Conservation (phyloP, 2,329 filamentous ascomycete genomes). For the Samsoniella hepiali region DNA sequence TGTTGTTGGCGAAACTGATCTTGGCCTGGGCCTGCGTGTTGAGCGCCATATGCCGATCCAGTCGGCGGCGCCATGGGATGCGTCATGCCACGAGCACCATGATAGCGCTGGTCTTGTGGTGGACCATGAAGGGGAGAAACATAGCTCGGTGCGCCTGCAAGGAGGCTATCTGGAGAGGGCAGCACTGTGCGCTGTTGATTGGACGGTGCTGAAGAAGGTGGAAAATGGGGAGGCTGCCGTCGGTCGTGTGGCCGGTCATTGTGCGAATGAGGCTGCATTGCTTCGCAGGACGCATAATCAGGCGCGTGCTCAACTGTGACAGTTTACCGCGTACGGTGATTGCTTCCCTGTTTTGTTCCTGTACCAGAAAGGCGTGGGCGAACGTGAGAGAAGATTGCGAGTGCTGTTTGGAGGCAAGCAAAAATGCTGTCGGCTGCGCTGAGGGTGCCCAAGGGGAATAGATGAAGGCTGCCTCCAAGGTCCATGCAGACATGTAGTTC, state of each 20-base stretch:
- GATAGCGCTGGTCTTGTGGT: conserved; percentile 2
- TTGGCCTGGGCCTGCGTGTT: neutral
- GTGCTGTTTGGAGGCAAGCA: neutral
- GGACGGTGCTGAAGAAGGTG: conserved; percentile 9
- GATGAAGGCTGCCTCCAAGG: neutral
- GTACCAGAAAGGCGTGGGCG: neutral
- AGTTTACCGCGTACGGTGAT: neutral
- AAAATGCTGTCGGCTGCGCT: neutral
- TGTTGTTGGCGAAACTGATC: conserved; percentile 10
- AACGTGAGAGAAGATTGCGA: neutral
- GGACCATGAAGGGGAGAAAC: neutral
- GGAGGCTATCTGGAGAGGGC: conserved; percentile 27
- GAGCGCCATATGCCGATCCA: conserved; percentile 1
- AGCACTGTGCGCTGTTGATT: conserved; percentile 29
- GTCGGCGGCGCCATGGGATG: conserved; percentile 1
- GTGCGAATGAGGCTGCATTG: conserved; percentile 19
- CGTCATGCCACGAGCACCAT: conserved; percentile 1
- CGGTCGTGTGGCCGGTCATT: conserved; percentile 15
- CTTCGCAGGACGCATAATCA: conserved; percentile 8
- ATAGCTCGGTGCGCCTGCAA: conserved; percentile 23
- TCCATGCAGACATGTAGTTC: neutral
- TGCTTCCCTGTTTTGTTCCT: neutral
- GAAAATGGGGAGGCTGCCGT: neutral
- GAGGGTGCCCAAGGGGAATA: neutral
- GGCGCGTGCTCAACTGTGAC: neutral